Conservation (phyloP, 2,329 filamentous ascomycete species). For the Fusarium coicis region DNA sequence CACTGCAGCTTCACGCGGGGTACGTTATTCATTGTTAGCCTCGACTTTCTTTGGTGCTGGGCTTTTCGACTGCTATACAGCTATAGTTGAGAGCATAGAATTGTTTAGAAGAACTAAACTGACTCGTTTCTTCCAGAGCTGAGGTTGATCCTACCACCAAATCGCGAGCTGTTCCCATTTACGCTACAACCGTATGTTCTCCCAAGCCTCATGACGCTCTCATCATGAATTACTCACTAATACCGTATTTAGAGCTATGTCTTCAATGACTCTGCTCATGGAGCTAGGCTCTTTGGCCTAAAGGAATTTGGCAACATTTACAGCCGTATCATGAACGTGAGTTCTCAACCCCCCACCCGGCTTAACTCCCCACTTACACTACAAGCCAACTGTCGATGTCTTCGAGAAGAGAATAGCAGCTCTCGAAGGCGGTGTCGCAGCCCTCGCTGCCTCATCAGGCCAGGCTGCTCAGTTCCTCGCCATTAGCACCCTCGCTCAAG, state of each 20-base stretch:
- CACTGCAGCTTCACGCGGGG: slow-evolving; percentile 87
- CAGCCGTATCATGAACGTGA: slow-evolving; percentile 92
- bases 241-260: slow-evolving; percentile 73
- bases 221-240: not conserved
- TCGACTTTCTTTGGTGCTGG: slow-evolving; percentile 25
- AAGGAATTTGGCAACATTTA: slow-evolving; percentile 99
- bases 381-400: slow-evolving; percentile 90
- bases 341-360: slow-evolving; percentile 34
- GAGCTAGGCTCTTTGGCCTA: slow-evolving; percentile 92
- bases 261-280: slow-evolving; percentile 97
- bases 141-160: slow-evolving; percentile 84
- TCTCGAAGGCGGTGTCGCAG: slow-evolving; percentile 89
- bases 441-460: slow-evolving; percentile 85
- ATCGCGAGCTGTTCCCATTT: slow-evolving; percentile 92
- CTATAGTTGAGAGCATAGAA: not conserved
- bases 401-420: slow-evolving; percentile 98
- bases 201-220: not conserved
- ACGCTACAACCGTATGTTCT: slow-evolving; percentile 77
- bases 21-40: slow-evolving; percentile 53
- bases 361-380: not conserved
- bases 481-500: slow-evolving; percentile 83
- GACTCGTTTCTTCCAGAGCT: slow-evolving; percentile 65
- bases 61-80: not conserved
- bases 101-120: not conserved
- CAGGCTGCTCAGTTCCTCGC: slow-evolving; percentile 94